Conservation (phyloP, 345 rosid species). For the Anastatica hierochuntica region DNA sequence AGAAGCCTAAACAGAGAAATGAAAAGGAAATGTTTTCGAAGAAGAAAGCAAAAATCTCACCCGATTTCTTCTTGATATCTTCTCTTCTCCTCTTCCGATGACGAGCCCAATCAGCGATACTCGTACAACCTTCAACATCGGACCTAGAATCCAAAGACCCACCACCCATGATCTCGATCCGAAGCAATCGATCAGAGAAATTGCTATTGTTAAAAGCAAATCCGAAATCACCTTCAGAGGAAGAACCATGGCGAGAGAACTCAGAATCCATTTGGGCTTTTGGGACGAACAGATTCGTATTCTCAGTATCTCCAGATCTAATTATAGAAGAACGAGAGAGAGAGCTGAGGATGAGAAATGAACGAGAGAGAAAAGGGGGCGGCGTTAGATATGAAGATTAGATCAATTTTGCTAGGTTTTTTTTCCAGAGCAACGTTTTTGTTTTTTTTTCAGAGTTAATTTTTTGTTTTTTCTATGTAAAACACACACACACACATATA, state of each 20-base stretch:
- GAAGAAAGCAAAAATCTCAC: constrained; percentile 16
- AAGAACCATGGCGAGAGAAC: constrained; percentile 30
- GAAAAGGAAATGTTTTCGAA: too few relatives aligned
- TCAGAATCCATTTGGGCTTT: constrained; percentile 61
- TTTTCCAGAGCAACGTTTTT: too few relatives aligned
- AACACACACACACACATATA: too few relatives aligned
- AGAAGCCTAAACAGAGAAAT: too few relatives aligned
- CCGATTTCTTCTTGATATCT: constrained; percentile 59
- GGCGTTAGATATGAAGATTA: too few relatives aligned
- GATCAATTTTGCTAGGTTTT: too few relatives aligned
- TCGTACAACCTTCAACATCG: constrained; percentile 57
- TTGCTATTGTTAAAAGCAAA: constrained; percentile 93
- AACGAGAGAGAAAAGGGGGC: too few relatives aligned
- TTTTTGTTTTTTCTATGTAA: too few relatives aligned
- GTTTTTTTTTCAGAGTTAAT: too few relatives aligned
- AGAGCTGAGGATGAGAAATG: too few relatives aligned
- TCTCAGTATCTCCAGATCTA: constrained; percentile 14
- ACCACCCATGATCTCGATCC: constrained; percentile 68
- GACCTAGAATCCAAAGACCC: constrained; percentile 37
- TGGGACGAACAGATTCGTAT: constrained; percentile 72
- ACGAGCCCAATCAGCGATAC: constrained; percentile 85
- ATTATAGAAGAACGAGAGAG: too few relatives aligned
- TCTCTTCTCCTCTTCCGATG: constrained; percentile 83
- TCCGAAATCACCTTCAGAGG: constrained; percentile 73
- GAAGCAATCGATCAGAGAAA: too few relatives aligned